A percentile compares a stretch with the other conserved stretches of the same genome.
Evolutionary conservation across 2,329 filamentous ascomycete species (phyloP).

Genomic region (Xenoacremonium recifei): DNA sequence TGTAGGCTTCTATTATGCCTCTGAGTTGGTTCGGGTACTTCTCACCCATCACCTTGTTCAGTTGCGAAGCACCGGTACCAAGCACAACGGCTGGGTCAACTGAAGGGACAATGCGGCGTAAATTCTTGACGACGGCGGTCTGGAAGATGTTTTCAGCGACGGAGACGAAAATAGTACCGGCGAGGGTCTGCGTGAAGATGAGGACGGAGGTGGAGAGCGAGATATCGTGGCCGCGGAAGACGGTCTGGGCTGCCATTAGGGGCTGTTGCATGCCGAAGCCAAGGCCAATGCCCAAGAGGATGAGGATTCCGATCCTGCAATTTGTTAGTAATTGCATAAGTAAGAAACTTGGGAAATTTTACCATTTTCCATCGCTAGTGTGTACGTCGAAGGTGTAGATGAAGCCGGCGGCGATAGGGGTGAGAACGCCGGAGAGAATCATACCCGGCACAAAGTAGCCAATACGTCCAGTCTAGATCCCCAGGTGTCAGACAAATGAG

Average conservation of each 20-base stretch:
- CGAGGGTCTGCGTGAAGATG: constrained; percentile 8
- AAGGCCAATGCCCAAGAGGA: background rate
- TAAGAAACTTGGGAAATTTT: background rate
- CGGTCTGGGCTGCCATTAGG: constrained; percentile 8
- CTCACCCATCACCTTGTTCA: background rate
- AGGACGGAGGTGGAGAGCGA: constrained; percentile 7
- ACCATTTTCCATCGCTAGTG: background rate
- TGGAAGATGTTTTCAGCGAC: constrained; percentile 10
- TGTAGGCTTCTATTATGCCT: background rate
- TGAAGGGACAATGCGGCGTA: constrained; percentile 7
- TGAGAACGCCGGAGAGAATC: background rate
- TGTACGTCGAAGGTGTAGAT: background rate
- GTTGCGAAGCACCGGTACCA: constrained; percentile 3
- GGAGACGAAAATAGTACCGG: constrained; percentile 6
- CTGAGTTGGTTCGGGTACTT: background rate
- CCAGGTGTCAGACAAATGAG: background rate
- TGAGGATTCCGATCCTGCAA: background rate
- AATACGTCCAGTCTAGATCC: background rate
- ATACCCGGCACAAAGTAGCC: background rate
- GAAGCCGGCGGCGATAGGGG: background rate
- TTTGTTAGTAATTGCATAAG: background rate
- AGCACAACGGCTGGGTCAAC: constrained; percentile 6
- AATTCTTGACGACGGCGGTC: constrained; percentile 3
- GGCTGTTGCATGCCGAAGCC: constrained; percentile 5
- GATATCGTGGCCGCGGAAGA: constrained; percentile 9